Evolutionary conservation across 768 basidiomycete genomes (phyloP).

Genomic region (Rhodocollybia butyracea): DNA sequence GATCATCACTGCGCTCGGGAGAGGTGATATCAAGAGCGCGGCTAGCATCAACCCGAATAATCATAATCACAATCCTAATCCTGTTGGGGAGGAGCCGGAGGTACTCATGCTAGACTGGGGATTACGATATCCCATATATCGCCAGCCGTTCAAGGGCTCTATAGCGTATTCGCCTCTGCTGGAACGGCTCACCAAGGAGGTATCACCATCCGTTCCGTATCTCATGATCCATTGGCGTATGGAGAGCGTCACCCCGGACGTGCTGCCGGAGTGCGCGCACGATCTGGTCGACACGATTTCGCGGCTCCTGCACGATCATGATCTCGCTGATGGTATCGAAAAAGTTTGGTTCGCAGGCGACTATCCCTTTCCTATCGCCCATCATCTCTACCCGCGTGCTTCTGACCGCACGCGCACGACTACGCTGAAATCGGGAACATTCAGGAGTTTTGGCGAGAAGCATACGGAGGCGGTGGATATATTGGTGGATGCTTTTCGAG

Average conservation of each 20-base stretch:
- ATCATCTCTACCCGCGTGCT: slow-evolving; percentile 5
- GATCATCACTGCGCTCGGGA: not conserved
- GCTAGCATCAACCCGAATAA: too few species aligned
- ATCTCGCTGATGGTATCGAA: slow-evolving; percentile 26
- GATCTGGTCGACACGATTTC: slow-evolving; percentile 44
- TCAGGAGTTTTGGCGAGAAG: slow-evolving; percentile 35
- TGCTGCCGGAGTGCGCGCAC: slow-evolving; percentile 45
- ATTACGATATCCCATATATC: slow-evolving; percentile 44
- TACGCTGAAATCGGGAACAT: slow-evolving; percentile 40
- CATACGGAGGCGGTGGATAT: slow-evolving; percentile 45
- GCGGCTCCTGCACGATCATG: slow-evolving; percentile 25
- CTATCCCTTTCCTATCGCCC: slow-evolving; percentile 33
- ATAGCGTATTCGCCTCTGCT: slow-evolving; percentile 44
- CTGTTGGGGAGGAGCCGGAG: slow-evolving; percentile 17
- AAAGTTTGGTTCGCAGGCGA: slow-evolving; percentile 59
- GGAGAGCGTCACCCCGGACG: slow-evolving; percentile 41
- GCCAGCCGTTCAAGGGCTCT: slow-evolving; percentile 13
- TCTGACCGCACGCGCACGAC: not conserved
- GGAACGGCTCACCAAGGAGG: slow-evolving; percentile 33
- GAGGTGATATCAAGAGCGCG: not conserved
- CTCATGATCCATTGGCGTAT: slow-evolving; percentile 57
- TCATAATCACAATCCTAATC: too few species aligned
- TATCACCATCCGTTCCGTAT: slow-evolving; percentile 37
- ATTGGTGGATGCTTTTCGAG: slow-evolving; percentile 40
- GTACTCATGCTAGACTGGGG: slow-evolving; percentile 56